phyloP scores from a whole-genome alignment of 352 stramenopile species.

The Phytopythium litorale region DNA sequence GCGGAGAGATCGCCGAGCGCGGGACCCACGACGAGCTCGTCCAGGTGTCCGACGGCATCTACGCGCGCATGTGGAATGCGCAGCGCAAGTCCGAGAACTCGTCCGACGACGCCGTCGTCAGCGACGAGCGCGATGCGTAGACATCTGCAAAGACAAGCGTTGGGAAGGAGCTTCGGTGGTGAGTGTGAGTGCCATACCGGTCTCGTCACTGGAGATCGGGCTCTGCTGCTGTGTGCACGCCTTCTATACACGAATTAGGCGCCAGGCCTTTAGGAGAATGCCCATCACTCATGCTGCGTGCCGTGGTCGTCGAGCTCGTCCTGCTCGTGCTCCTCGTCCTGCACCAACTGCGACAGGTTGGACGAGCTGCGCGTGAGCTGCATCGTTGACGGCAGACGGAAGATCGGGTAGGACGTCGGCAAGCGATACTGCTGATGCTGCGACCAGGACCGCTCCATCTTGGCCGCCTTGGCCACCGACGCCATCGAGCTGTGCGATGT shows the following conservation, averaged over 20 bases:
- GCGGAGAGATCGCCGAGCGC: conserved; percentile 83
- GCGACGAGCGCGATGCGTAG: not conserved
- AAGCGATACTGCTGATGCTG: conserved; percentile 31
- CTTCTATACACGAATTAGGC: not conserved
- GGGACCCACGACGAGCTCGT: conserved; percentile 92
- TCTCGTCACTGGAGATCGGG: not conserved
- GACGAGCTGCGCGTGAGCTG: conserved; percentile 33
- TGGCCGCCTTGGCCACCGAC: conserved; percentile 29
- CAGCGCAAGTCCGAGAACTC: conserved; percentile 65
- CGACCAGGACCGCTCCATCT: conserved; percentile 30
- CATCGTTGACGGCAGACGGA: conserved; percentile 43
- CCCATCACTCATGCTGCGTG: not conserved
- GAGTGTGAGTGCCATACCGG: not conserved
- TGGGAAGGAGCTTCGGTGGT: not conserved
- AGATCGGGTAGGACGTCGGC: conserved; percentile 59
- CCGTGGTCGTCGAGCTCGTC: not conserved
- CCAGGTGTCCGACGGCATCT: conserved; percentile 54
- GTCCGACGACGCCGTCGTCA: not conserved
- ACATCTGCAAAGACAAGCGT: not conserved
- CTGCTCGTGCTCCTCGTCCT: conserved; percentile 4
- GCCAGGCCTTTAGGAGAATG: not conserved
- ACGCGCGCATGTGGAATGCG: conserved; percentile 73
- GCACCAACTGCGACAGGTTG: conserved; percentile 17
- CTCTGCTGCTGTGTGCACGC: not conserved
- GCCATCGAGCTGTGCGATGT: conserved; percentile 18